Conservation (phyloP, 495 filamentous ascomycete species). For the Xylaria bambusicola region DNA sequence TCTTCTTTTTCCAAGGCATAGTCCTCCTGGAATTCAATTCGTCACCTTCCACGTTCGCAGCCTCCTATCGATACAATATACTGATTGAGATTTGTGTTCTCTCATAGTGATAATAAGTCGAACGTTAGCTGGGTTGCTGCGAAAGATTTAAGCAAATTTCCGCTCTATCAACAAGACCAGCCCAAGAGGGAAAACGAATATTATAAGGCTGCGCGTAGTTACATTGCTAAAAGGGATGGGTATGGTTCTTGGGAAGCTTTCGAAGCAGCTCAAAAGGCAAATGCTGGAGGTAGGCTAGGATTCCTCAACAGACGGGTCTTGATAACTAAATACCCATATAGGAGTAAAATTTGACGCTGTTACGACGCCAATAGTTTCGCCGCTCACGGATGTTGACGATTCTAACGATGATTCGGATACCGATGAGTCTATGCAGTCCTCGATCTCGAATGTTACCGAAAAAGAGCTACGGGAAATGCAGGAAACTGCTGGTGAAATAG, state of each 20-base stretch:
- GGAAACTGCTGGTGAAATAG: conserved; percentile 26
- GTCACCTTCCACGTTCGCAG: not conserved
- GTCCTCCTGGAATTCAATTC: not conserved
- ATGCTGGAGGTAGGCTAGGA: conserved; percentile 6
- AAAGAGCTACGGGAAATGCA: conserved; percentile 16
- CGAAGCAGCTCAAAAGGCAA: conserved; percentile 16
- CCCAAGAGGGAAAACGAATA: conserved; percentile 17
- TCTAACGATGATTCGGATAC: not conserved
- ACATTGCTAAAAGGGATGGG: conserved; percentile 30
- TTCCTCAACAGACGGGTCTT: too few relatives aligned
- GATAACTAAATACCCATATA: not conserved
- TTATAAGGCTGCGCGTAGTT: conserved; percentile 31
- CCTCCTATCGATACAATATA: not conserved
- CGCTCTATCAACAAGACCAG: conserved; percentile 19
- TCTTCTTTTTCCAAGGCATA: not conserved
- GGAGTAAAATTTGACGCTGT: not conserved
- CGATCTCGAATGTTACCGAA: conserved; percentile 16
- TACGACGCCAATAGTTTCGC: conserved; percentile 5
- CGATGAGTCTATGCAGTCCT: not conserved
- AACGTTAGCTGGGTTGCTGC: conserved; percentile 29
- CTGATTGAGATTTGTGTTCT: too few relatives aligned
- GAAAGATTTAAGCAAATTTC: conserved; percentile 22
- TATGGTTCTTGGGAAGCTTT: conserved; percentile 29
- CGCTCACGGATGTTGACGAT: conserved; percentile 12
- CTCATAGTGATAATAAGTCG: conserved; percentile 29